Percentiles rank a stretch among this genome's conserved stretches.
Conservation (phyloP, 306 rosid genomes). For the Dalbergia cultrata region DNA sequence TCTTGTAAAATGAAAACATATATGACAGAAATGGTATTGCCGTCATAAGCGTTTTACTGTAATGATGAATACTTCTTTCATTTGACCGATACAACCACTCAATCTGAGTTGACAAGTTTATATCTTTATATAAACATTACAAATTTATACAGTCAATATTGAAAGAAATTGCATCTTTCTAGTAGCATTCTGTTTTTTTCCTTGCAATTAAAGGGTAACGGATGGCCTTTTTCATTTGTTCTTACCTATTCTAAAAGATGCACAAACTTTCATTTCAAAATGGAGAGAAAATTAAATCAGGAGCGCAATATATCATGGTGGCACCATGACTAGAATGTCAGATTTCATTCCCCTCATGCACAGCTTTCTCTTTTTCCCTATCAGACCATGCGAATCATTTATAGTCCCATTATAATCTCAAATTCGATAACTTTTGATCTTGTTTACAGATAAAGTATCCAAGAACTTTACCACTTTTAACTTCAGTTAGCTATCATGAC, state of each 20-base stretch:
- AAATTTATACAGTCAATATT: no score
- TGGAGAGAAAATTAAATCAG: no score
- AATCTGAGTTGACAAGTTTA: no score
- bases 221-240: background rate
- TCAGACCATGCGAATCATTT: constrained; percentile 4
- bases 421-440: constrained; percentile 14
- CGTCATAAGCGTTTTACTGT: no score
- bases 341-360: constrained; percentile 28
- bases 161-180: background rate
- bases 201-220: background rate
- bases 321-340: constrained; percentile 24
- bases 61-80: no score
- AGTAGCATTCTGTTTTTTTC: no score
- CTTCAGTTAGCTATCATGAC: no score
- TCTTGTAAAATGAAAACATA: background rate
- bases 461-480: no score
- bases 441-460: background rate
- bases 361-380: background rate
- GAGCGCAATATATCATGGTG: background rate
- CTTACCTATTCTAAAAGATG: background rate
- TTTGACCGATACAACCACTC: no score
- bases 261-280: background rate
- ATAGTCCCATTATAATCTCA: constrained; percentile 18
- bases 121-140: no score
- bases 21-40: background rate